Evolutionary conservation across 331 rosid genomes (phyloP), one percentile per base, ranked within the genome.

Genomic region (Spiraea crenata): DNA sequence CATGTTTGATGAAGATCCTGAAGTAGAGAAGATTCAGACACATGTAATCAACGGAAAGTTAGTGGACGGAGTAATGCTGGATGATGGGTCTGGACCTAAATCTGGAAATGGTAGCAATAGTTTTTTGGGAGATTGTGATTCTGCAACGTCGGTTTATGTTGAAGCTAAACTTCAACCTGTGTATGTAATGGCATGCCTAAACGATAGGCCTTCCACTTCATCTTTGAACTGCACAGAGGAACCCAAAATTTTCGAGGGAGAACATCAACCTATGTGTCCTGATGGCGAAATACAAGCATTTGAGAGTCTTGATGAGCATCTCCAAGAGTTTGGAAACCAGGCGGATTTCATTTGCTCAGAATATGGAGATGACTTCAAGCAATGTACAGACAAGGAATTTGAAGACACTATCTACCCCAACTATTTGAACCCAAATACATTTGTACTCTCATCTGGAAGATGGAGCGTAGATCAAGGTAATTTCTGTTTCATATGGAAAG

Each of bases 61-160:
- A 64, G 15, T 20, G 12, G 74, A 76, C 59, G 80, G 52, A 25
- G 15, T 41, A 20, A 11, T 6, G 6, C 17, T 42, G 56, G 80
- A 75, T 41, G 83, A 75, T 14, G 61, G 51, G 20, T 75, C 84
- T 6, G 80, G 73, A 71, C 75, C 35, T 1, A 87, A 83, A 63
- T 93, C 96, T 6, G 82, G 61, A 5, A 80, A 85, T 76, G 97
- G 78, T 70, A 88, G 93, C 84, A 90, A 87, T 65, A 84, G 96
- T 77, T 78, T 87, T 57, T 49, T 66, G 0, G 86, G 78, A 59
- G 86, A 81, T 44, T 73, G 67, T 41, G 83, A 77, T 81, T 74
- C 88, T 61, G 78, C 81, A 38, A 82, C 76, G 66, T 87, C 90
- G 17, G 73, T 59, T 17, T 77, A 70, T 49, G 74, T 54, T 19